Base-by-base conservation (phyloP, 2,329 filamentous ascomycete genomes). In the Didymellaceae sp. region DNA sequence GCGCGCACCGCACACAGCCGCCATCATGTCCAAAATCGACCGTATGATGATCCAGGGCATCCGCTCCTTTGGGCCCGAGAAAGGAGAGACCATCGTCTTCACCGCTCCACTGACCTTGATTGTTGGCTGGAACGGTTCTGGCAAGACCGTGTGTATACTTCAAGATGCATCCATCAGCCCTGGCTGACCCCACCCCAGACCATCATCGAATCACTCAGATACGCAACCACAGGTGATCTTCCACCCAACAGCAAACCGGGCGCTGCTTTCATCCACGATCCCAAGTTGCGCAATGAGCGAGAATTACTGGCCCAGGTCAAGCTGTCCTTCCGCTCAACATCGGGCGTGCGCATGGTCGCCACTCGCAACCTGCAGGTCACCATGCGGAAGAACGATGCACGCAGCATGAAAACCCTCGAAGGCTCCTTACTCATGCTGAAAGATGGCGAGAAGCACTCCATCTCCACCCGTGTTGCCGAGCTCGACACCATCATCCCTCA, bases 141-240 rank as follows among this genome's bases (percentile, higher is more conserved):
- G 94, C 55, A 99, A 99, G 78, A 99, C 94, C 8, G 81, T 83
- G 75, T 34, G 72, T 46, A 10, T 3, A 8, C 5, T 28, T 13
- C 26, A 9, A 5, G 10, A 7, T 60, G 20, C 13, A 21, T 10
- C 17, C 17, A 32, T 13, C 21, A 20, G 26, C 26, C 26, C 21
- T 6, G 18, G 7, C 10, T 33, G 4, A 40, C 14, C 55, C 40
- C n/a, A 20, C 3, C 28, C 18, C 52, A 83, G 78, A 97, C 94
- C 50, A 96, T 99, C 69, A 99, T 99, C 75, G 94, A 99, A 75
- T 96, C 91, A 72, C 88, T 99, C 67, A 97, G 97, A 71, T 99
- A 97, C 85, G 92, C 90, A 43, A 97, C 95, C 14, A 97, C 92
- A 6, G 95, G 94, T 48, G 89, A 95, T 66, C 83, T 96, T 38